Base-by-base conservation (phyloP, 768 basidiomycete genomes). In the Agaricus blazei region DNA sequence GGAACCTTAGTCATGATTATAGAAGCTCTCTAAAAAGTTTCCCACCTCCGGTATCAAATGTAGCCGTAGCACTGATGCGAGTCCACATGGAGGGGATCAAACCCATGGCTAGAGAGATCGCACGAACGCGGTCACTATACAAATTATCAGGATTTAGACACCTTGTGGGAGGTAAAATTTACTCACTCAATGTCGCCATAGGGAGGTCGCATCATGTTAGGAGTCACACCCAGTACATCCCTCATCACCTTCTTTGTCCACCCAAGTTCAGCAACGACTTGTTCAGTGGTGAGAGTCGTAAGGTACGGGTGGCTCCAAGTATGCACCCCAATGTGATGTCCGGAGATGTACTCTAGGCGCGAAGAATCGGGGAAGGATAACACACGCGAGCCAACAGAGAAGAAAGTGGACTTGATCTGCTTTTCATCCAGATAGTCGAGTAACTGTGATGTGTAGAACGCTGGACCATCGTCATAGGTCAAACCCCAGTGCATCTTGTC, bases 201-300 rank as follows among this genome's bases (percentile, higher is more conserved):
- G 43, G 90, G 90, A 37, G 91, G 90, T 28, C 90, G 76, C 84
- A 89, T 88, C 69, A 77, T 83, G 61, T 82, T 83, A 24, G 90
- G 90, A 0, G 88, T 86, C 12, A 89, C 83, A 47, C 87, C 93
- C 34, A 85, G 72, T 44, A 88, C 80, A 64, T 94, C 90, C 65
- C 84, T 84, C 70, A 96, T 93, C 55, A 86, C 76, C 70, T 94
- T 87, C 70, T 81, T 88, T 4, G 87, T 79, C 91, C 91, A 96
- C 3, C 89, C 91, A 34, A 96, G 74, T 67, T 94, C 92, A 42
- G 91, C 92, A 56, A 95, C 88, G 63, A 93, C 83, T 62, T 88
- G 68, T 51, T 92, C 88, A 65, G 87, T 93, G 38, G 85, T 74
- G 55, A 87, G 70, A 1, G 87, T 88, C 38, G 90, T 93, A 59